Percentiles rank a stretch among this genome's conserved stretches.
phyloP scores from a whole-genome alignment of 352 stramenopile species.

The Peronospora belbahrii region DNA sequence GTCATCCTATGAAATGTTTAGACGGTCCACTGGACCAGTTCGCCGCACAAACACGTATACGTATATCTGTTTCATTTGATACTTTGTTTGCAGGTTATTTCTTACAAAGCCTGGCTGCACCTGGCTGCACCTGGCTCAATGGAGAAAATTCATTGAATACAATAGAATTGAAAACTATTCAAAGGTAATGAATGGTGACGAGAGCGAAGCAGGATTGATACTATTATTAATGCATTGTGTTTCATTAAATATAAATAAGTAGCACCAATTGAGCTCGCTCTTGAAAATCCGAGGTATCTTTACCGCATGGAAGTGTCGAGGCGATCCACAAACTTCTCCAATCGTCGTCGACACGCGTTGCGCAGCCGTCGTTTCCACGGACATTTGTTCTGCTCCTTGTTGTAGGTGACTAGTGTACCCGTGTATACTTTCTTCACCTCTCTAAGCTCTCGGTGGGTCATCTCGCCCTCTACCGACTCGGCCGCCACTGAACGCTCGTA shows the following conservation, averaged over 20 bases:
- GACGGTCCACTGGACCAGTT: no score
- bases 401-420: constrained; percentile 64
- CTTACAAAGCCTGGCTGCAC: no score
- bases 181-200: no score
- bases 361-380: constrained; percentile 36
- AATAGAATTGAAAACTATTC: no score
- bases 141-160: no score
- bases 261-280: background rate
- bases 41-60: no score
- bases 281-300: background rate
- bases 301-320: constrained; percentile 42
- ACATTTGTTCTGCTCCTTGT: constrained; percentile 42
- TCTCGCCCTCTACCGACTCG: constrained; percentile 10
- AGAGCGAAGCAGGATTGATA: no score
- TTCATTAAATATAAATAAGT: constrained; percentile 19
- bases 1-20: no score
- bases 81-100: no score
- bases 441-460: constrained; percentile 20
- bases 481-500: constrained; percentile 36
- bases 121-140: no score
- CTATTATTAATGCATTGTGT: background rate
- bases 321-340: constrained; percentile 56
- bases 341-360: constrained; percentile 35
- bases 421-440: constrained; percentile 44
- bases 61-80: no score